These are phyloP conservation scores for Salix exigua DNA, from an alignment of 345 rosid genomes.

Conservation along the genomic window DNA sequence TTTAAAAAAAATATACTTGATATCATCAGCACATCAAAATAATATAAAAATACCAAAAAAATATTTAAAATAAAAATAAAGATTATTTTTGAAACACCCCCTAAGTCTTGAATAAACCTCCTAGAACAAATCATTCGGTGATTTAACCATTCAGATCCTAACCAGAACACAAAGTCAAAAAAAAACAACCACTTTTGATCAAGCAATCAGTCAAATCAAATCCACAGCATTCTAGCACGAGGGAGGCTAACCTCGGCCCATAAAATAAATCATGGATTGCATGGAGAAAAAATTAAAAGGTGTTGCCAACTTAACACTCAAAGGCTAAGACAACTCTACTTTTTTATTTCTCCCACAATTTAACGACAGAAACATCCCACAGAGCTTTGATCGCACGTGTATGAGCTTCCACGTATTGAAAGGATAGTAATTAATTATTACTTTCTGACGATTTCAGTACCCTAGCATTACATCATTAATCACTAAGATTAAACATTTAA, in stretches of 20 bases:
- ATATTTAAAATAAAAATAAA: too few relatives aligned
- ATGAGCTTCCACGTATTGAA: neutral
- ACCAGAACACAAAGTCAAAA: neutral
- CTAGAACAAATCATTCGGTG: neutral
- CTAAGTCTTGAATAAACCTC: too few relatives aligned
- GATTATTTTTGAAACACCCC: too few relatives aligned
- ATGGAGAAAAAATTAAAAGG: slow-evolving; percentile 1
- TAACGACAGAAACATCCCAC: too few relatives aligned
- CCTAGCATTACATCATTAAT: slow-evolving; percentile 10
- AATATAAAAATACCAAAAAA: too few relatives aligned
- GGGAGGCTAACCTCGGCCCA: neutral
- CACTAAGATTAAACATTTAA: neutral
- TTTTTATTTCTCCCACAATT: neutral
- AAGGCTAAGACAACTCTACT: neutral
- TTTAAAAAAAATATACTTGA: too few relatives aligned
- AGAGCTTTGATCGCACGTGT: too few relatives aligned
- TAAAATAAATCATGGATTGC: slow-evolving; percentile 2
- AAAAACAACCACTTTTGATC: neutral
- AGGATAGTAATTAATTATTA: neutral
- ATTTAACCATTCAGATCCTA: neutral
- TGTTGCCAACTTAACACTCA: slow-evolving; percentile 9
- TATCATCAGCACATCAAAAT: too few relatives aligned
- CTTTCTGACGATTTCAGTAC: slow-evolving; percentile 18
- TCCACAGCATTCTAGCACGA: neutral
- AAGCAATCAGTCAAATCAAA: neutral